Percentiles rank a stretch among this genome's conserved stretches.
Evolutionary conservation across 2,329 filamentous ascomycete genomes (phyloP).

Genomic region (Phyllosticta ampelicida): DNA sequence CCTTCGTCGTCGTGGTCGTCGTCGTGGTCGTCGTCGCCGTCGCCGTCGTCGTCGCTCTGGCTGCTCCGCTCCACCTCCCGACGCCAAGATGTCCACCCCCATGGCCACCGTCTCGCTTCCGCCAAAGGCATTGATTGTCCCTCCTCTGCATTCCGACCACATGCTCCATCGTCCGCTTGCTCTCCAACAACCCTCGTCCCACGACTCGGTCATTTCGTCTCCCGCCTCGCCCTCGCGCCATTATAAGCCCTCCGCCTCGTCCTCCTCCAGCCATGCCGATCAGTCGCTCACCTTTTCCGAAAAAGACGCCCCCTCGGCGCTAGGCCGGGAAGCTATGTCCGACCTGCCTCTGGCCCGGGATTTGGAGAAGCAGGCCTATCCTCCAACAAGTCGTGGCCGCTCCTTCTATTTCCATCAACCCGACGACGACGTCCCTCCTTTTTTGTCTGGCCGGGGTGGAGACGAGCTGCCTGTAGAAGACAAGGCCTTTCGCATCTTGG

Average conservation of each 20-base stretch:
- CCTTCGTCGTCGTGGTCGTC: too few species aligned
- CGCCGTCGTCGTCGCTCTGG: too few species aligned
- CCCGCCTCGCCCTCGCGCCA: slow-evolving; percentile 23
- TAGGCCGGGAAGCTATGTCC: slow-evolving; percentile 14
- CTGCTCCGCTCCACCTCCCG: not conserved
- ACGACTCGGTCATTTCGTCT: slow-evolving; percentile 29
- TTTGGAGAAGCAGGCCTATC: slow-evolving; percentile 22
- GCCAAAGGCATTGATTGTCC: slow-evolving; percentile 11
- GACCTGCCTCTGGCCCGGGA: slow-evolving; percentile 15
- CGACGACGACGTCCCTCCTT: slow-evolving; percentile 20
- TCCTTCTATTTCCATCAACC: slow-evolving; percentile 19
- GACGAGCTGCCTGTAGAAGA: slow-evolving; percentile 30
- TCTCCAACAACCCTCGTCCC: slow-evolving; percentile 13
- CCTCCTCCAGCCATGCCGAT: slow-evolving; percentile 20
- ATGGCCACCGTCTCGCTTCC: slow-evolving; percentile 7
- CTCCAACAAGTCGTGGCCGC: slow-evolving; percentile 16
- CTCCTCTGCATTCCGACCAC: slow-evolving; percentile 15
- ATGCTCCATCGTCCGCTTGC: too few species aligned
- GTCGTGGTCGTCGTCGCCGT: too few species aligned
- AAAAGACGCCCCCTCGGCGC: slow-evolving; percentile 14
- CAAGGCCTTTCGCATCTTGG: slow-evolving; percentile 35
- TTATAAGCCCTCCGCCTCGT: slow-evolving; percentile 22
- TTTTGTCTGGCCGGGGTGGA: slow-evolving; percentile 17
- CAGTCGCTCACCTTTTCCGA: slow-evolving; percentile 9
- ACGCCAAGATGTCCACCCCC: slow-evolving; percentile 9